Percentiles rank a stretch among this genome's conserved stretches.
Conservation (phyloP, 1,284 basidiomycete genomes). For the Lignosus rhinocerotis region DNA sequence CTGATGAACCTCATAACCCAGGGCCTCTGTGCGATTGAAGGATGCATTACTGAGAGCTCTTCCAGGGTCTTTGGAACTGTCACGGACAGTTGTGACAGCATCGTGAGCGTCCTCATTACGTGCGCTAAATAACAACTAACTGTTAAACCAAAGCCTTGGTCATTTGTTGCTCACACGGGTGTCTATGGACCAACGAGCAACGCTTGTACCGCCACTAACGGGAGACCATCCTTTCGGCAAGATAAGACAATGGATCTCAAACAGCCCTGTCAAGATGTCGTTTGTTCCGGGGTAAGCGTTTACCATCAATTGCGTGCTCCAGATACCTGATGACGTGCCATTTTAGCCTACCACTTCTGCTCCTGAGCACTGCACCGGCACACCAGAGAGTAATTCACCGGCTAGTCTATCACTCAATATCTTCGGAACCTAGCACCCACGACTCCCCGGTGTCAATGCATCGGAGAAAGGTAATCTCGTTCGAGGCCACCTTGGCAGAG, state of each 20-base stretch:
- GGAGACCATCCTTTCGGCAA: constrained; percentile 45
- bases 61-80: not conserved
- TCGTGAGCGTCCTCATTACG: constrained; percentile 40
- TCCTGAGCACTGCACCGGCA: constrained; percentile 39
- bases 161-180: constrained; percentile 53
- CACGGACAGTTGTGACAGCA: constrained; percentile 40
- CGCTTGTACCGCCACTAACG: constrained; percentile 52
- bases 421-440: not conserved
- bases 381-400: constrained; percentile 50
- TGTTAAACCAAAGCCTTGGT: constrained; percentile 45
- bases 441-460: not conserved
- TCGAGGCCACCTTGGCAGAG: constrained; percentile 30
- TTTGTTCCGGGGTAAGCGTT: constrained; percentile 58
- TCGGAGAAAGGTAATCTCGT: constrained; percentile 23
- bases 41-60: constrained; percentile 15
- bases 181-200: constrained; percentile 34
- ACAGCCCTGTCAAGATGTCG: constrained; percentile 34
- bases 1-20: constrained; percentile 2
- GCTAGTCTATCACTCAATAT: constrained; percentile 51
- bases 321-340: constrained; percentile 5
- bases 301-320: constrained; percentile 16
- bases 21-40: constrained; percentile 21
- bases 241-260: constrained; percentile 49
- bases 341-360: constrained; percentile 46
- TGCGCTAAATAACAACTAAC: not conserved